Percentiles rank a stretch among this genome's conserved stretches.
phyloP scores from a whole-genome alignment of 768 basidiomycete genomes.

The Panaeolus cyanescens region DNA sequence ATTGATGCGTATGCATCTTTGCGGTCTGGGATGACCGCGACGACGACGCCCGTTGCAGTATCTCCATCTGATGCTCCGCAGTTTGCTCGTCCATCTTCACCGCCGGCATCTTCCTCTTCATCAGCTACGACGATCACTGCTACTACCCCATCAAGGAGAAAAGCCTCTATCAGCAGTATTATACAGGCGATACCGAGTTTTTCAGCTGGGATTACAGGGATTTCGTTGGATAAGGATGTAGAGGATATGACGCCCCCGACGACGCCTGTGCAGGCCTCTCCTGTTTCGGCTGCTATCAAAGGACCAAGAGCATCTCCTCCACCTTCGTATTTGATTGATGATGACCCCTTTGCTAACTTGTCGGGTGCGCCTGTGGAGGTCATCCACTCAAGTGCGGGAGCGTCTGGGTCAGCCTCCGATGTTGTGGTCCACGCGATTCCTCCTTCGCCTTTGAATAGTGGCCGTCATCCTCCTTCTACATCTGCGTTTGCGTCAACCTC shows the following conservation, averaged over 20 bases:
- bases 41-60: background rate
- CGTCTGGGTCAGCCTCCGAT: slow-evolving; percentile 6
- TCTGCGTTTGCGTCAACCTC: too few species aligned
- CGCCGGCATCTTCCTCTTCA: background rate
- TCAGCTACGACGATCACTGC: too few species aligned
- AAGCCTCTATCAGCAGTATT: background rate
- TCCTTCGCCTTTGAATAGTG: background rate
- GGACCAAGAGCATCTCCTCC: slow-evolving; percentile 30
- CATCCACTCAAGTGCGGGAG: slow-evolving; percentile 7
- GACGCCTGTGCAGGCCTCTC: background rate
- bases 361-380: slow-evolving; percentile 24
- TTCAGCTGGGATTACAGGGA: background rate
- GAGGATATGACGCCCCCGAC: background rate
- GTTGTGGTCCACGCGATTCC: background rate
- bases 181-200: background rate
- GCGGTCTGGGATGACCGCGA: background rate
- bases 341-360: slow-evolving; percentile 75
- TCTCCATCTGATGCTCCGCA: background rate
- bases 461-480: slow-evolving; percentile 6
- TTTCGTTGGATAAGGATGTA: background rate
- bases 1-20: background rate
- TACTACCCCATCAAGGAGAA: background rate
- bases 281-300: background rate
- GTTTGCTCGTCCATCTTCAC: background rate
- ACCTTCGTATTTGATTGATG: slow-evolving; percentile 57